Evolutionary conservation across 495 filamentous ascomycete genomes (phyloP).

Genomic region (Penicillium lividum): DNA sequence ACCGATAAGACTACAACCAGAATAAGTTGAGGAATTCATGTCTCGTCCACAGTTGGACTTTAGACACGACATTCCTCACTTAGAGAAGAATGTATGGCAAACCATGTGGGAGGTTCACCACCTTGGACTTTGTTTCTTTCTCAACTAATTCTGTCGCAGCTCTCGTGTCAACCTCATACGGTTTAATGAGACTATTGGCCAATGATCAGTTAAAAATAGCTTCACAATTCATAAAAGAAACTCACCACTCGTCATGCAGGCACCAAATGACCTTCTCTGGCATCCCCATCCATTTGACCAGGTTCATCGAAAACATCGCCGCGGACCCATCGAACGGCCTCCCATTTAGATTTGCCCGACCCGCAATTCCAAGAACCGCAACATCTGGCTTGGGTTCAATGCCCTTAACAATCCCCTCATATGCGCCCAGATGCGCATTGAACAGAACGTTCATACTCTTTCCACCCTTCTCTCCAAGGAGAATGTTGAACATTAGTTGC

Average conservation of each 20-base stretch:
- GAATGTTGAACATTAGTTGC: background rate
- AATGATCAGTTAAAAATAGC: background rate
- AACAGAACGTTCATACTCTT: background rate
- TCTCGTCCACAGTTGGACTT: no score
- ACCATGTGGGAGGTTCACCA: background rate
- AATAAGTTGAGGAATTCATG: no score
- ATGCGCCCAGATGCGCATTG: background rate
- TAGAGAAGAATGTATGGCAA: background rate
- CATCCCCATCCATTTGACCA: constrained; percentile 2
- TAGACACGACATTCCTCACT: background rate
- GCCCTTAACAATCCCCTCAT: background rate
- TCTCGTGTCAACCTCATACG: constrained; percentile 1
- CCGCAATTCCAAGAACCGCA: background rate
- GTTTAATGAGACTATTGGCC: background rate
- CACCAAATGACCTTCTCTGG: constrained; percentile 2
- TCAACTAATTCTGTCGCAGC: background rate
- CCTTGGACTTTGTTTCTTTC: background rate
- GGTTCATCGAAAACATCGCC: background rate
- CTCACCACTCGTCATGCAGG: constrained; percentile 2
- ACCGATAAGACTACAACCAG: no score
- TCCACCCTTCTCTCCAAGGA: background rate
- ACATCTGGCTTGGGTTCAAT: constrained; percentile 1
- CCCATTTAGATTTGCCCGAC: background rate
- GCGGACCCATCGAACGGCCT: constrained; percentile 1
- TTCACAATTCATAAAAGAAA: background rate